phyloP scores from a whole-genome alignment of 2,329 filamentous ascomycete species.

The Shiraia sp. region DNA sequence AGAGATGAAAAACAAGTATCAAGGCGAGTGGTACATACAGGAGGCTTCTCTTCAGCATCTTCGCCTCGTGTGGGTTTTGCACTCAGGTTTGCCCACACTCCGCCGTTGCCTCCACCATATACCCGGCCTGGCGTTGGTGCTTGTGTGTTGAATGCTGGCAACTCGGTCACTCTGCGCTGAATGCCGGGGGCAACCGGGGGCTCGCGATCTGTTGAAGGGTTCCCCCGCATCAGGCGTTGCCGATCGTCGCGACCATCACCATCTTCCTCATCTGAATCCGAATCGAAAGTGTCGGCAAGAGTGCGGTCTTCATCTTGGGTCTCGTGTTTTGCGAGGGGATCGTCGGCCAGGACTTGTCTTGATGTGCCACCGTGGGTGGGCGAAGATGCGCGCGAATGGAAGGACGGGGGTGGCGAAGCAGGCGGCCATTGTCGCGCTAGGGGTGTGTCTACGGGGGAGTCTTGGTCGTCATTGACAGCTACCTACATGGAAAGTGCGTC shows the following conservation, averaged over 20 bases:
- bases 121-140: constrained; percentile 53
- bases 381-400: constrained; percentile 81
- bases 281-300: constrained; percentile 90
- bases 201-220: constrained; percentile 35
- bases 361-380: constrained; percentile 52
- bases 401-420: constrained; percentile 70
- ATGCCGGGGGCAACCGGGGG: constrained; percentile 41
- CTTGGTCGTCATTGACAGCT: constrained; percentile 50
- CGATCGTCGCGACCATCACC: constrained; percentile 77
- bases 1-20: not conserved
- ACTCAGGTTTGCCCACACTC: constrained; percentile 92
- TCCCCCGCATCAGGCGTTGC: constrained; percentile 80
- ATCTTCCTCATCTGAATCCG: constrained; percentile 66
- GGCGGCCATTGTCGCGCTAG: constrained; percentile 44
- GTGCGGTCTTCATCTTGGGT: constrained; percentile 74
- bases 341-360: constrained; percentile 57
- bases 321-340: constrained; percentile 54
- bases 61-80: constrained; percentile 85
- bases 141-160: constrained; percentile 55
- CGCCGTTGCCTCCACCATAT: constrained; percentile 80
- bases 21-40: constrained; percentile 64
- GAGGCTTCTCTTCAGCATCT: constrained; percentile 87
- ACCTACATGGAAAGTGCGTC: constrained; percentile 39
- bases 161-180: constrained; percentile 56
- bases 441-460: constrained; percentile 34